These are phyloP conservation scores for Phytophthora europaea DNA, from an alignment of 352 stramenopile species.

Conservation along the genomic window DNA sequence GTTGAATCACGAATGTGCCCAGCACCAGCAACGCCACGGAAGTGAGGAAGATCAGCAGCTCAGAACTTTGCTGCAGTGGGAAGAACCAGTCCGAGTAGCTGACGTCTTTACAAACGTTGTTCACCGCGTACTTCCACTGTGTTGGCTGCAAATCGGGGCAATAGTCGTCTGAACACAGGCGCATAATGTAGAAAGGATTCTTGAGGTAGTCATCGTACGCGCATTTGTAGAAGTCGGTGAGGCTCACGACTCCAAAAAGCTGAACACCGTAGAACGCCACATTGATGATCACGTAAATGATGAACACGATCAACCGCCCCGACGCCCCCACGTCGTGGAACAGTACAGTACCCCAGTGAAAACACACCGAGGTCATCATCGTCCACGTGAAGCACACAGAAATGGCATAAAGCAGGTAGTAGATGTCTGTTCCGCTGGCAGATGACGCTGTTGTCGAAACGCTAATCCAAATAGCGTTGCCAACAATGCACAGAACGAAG, in stretches of 20 bases:
- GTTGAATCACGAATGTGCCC: slow-evolving; percentile 74
- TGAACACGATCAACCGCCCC: slow-evolving; percentile 61
- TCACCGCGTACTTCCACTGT: slow-evolving; percentile 81
- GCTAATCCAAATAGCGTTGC: slow-evolving; percentile 86
- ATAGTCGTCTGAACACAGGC: slow-evolving; percentile 78
- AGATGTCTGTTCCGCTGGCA: slow-evolving; percentile 67
- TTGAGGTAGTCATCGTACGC: slow-evolving; percentile 90
- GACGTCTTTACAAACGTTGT: slow-evolving; percentile 76
- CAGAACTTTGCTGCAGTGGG: slow-evolving; percentile 52
- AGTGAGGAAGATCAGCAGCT: slow-evolving; percentile 72
- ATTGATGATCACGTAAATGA: slow-evolving; percentile 74
- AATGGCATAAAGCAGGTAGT: slow-evolving; percentile 79
- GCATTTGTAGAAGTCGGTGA: slow-evolving; percentile 88
- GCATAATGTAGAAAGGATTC: slow-evolving; percentile 79
- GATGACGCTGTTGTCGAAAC: slow-evolving; percentile 62
- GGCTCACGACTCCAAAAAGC: slow-evolving; percentile 77
- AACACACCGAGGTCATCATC: slow-evolving; percentile 90
- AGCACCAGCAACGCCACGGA: slow-evolving; percentile 73
- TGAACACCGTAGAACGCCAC: slow-evolving; percentile 69
- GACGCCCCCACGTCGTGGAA: slow-evolving; percentile 72
- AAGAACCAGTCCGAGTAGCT: slow-evolving; percentile 75
- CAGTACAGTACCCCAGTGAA: slow-evolving; percentile 86
- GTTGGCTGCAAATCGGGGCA: slow-evolving; percentile 83
- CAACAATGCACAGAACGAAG: slow-evolving; percentile 77
- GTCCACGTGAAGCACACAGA: slow-evolving; percentile 83